Evolutionary conservation across 129 eudicot genomes (phyloP).

Genomic region (Solidago caesia): DNA sequence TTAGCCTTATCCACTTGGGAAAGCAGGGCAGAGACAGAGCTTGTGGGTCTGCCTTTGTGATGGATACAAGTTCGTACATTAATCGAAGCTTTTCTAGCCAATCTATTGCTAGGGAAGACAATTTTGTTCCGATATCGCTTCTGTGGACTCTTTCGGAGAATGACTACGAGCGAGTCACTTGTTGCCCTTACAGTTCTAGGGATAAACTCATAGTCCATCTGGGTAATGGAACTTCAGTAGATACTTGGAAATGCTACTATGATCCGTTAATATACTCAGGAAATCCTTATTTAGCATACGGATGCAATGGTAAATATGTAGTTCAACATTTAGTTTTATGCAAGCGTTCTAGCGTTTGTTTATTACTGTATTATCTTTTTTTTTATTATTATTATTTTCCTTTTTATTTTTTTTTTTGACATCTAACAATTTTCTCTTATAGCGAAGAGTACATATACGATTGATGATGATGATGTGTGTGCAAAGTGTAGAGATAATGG

Average conservation of each 20-base stretch:
- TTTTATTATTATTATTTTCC: background rate
- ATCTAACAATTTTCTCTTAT: background rate
- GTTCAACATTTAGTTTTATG: too few species aligned
- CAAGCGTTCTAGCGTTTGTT: too few species aligned
- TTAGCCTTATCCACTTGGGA: background rate
- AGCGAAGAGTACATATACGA: background rate
- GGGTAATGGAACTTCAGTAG: conserved; percentile 3
- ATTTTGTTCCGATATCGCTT: background rate
- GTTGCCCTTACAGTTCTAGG: background rate
- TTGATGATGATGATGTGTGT: background rate
- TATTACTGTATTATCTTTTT: too few species aligned
- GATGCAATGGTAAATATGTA: background rate
- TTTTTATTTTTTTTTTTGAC: background rate
- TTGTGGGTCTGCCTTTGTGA: conserved; percentile 7
- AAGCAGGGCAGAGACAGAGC: background rate
- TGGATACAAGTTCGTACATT: background rate
- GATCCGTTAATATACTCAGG: background rate
- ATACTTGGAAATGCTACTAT: background rate
- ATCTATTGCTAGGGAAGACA: background rate
- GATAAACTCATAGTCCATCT: background rate
- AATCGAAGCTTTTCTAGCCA: background rate
- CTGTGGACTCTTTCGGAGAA: background rate
- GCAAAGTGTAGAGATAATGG: background rate
- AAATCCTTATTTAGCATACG: background rate
- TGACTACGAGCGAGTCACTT: background rate